Evolutionary conservation across 2,329 filamentous ascomycete genomes (phyloP).

Genomic region (Colletotrichum graminicola): DNA sequence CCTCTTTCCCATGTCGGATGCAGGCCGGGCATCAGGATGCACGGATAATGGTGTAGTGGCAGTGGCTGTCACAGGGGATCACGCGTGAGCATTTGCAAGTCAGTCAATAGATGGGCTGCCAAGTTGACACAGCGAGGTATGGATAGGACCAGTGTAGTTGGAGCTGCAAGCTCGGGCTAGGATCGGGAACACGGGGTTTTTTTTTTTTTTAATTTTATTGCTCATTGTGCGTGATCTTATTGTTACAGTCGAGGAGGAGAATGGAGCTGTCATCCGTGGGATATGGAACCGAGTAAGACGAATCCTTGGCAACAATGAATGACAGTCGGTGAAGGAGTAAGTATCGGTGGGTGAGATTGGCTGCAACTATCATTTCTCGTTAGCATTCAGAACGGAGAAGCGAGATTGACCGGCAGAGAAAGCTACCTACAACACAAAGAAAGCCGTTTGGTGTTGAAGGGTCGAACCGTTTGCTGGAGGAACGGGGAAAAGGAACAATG

Average conservation of each 20-base stretch:
- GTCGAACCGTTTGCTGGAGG: background rate
- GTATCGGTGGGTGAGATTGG: background rate
- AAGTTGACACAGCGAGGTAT: slow-evolving; percentile 29
- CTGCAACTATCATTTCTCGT: background rate
- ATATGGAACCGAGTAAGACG: slow-evolving; percentile 23
- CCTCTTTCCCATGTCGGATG: slow-evolving; percentile 7
- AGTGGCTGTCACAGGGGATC: slow-evolving; percentile 38
- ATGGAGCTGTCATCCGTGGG: slow-evolving; percentile 34
- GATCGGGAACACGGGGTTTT: slow-evolving; percentile 19
- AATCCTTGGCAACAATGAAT: slow-evolving; percentile 19
- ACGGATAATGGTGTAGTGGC: slow-evolving; percentile 35
- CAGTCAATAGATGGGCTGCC: slow-evolving; percentile 40
- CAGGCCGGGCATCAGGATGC: slow-evolving; percentile 32
- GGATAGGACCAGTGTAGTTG: slow-evolving; percentile 38
- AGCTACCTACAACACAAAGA: background rate
- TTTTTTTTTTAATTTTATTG: no score
- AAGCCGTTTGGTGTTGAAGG: background rate
- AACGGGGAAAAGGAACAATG: background rate
- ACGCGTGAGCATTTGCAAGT: slow-evolving; percentile 28
- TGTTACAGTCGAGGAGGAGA: slow-evolving; percentile 18
- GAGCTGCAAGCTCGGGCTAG: slow-evolving; percentile 14
- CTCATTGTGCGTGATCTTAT: slow-evolving; percentile 4
- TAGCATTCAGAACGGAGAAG: background rate
- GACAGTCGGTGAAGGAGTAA: slow-evolving; percentile 11
- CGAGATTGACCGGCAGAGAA: background rate